Evolutionary conservation across 23 red algal genomes (phyloP).

Genomic region (Cyanidioschyzon merolae): DNA sequence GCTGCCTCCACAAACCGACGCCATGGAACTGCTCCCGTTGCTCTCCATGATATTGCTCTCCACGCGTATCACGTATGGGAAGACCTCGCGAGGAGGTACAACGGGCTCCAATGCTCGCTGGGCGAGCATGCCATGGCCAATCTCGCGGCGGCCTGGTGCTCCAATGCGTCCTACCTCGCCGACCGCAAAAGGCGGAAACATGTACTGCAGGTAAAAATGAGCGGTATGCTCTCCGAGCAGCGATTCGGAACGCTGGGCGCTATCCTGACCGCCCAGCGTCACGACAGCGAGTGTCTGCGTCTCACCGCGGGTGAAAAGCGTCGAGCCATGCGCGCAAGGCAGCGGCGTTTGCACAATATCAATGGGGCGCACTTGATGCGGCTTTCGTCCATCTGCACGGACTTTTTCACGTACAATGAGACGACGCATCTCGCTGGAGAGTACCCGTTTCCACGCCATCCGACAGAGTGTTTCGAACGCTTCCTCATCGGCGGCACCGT

Average conservation of each 20-base stretch:
- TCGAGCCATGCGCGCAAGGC: conserved; percentile 61
- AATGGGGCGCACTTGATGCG: conserved; percentile 50
- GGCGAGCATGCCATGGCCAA: conserved; percentile 86
- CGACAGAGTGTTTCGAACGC: conserved; percentile 27
- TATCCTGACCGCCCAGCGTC: conserved; percentile 74
- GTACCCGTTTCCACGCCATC: conserved; percentile 55
- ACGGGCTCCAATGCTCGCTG: conserved; percentile 51
- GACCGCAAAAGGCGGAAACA: conserved; percentile 77
- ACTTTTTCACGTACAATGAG: conserved; percentile 42
- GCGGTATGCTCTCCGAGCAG: conserved; percentile 51
- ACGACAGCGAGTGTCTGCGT: conserved; percentile 81
- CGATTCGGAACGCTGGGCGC: conserved; percentile 63
- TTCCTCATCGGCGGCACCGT: conserved; percentile 22
- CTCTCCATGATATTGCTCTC: conserved; percentile 87
- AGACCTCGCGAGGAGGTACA: conserved; percentile 39
- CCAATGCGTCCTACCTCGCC: conserved; percentile 75
- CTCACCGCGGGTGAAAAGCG: conserved; percentile 86
- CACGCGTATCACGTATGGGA: conserved; percentile 84
- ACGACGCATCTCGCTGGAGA: conserved; percentile 46
- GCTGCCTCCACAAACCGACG: conserved; percentile 81
- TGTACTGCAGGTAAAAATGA: conserved; percentile 90
- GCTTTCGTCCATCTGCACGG: conserved; percentile 56
- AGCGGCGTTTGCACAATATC: conserved; percentile 55
- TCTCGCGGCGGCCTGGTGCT: conserved; percentile 72
- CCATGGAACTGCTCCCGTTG: conserved; percentile 84